Evolutionary conservation across 2,329 filamentous ascomycete genomes (phyloP), one percentile per base, ranked within the genome.

Genomic region (Stagonosporopsis tanaceti): DNA sequence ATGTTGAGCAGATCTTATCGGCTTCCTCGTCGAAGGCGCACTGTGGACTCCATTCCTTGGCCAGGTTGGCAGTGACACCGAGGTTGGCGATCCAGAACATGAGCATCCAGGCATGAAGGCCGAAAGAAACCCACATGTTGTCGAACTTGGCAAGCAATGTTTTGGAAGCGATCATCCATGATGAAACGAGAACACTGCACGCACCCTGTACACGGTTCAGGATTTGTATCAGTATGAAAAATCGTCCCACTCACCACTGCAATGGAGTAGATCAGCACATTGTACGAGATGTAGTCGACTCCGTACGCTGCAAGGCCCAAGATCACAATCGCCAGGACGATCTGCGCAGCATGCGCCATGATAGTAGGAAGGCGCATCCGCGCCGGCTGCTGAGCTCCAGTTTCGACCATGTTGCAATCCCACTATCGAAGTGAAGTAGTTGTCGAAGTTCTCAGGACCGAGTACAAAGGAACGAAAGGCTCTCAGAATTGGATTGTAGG

Each of bases 101-200:
- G 50, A 82, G 67, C 28, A 83, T 78, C 54, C 82, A 77, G 20
- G 82, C 77, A 60, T 87, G 84, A 35, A 86, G 73, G 22, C 74
- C 76, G 3, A 86, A 70, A 7, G 83, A 76, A 25, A 81, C 81
- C 79, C 82, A 85, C 71, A 82, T 82, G 70, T 86, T 86, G 71
- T 82, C 85, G 20, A 77, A 64, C 2, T 69, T 69, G n/a, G 45
- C 11, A 6, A 53, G 20, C 14, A 57, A 37, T 6, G 46, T 53
- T 20, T 38, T 47, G 15, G 57, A 42, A 9, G 35, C 52, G 30
- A 55, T 46, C 45, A 59, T 38, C 50, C 47, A 56, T 20, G 50
- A 76, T 2, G 51, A 53, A 22, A 76, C 34, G 77, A 82, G 73
- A 15, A 86, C 45, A 5, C 81, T 82, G 28, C 76, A 75, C 38